Conservation (phyloP, 805 yeast genomes). For the Kazachstania kunashirensis region DNA sequence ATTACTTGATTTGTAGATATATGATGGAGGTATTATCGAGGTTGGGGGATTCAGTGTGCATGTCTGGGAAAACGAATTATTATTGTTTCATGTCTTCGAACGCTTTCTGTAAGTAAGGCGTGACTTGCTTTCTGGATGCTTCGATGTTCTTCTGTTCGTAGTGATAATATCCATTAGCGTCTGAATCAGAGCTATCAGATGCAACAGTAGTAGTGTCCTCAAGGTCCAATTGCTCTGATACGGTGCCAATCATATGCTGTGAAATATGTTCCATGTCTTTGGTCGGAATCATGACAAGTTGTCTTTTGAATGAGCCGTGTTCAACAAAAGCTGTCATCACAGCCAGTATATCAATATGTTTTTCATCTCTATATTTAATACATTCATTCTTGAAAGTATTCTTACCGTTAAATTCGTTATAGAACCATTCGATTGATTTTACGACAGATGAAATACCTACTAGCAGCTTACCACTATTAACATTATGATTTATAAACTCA, state of each 20-base stretch:
- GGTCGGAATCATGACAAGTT: slow-evolving; percentile 31
- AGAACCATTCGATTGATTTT: slow-evolving; percentile 49
- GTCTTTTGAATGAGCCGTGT: slow-evolving; percentile 33
- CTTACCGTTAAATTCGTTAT: slow-evolving; percentile 26
- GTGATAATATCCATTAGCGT: slow-evolving; percentile 1
- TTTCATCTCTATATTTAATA: slow-evolving; percentile 20
- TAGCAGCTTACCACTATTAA: slow-evolving; percentile 12
- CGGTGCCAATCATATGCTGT: slow-evolving; percentile 2
- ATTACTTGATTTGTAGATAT: too few species aligned
- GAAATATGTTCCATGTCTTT: slow-evolving; percentile 13
- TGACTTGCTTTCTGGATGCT: slow-evolving; percentile 82
- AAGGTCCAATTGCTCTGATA: neutral
- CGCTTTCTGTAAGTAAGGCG: slow-evolving; percentile 40
- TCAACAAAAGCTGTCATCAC: slow-evolving; percentile 41
- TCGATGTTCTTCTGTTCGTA: slow-evolving; percentile 43
- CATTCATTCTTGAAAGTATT: slow-evolving; percentile 17
- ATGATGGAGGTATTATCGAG: too few species aligned
- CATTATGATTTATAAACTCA: slow-evolving; percentile 28
- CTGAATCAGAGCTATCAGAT: neutral
- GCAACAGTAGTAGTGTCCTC: neutral
- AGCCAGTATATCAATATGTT: slow-evolving; percentile 33
- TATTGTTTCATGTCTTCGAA: slow-evolving; percentile 6
- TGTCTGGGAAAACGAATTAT: neutral
- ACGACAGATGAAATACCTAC: slow-evolving; percentile 77
- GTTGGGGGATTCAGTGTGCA: neutral